A percentile compares a stretch with the other conserved stretches of the same genome.
phyloP scores from a whole-genome alignment of 208 protist genomes.

The Porcisia deanei region DNA sequence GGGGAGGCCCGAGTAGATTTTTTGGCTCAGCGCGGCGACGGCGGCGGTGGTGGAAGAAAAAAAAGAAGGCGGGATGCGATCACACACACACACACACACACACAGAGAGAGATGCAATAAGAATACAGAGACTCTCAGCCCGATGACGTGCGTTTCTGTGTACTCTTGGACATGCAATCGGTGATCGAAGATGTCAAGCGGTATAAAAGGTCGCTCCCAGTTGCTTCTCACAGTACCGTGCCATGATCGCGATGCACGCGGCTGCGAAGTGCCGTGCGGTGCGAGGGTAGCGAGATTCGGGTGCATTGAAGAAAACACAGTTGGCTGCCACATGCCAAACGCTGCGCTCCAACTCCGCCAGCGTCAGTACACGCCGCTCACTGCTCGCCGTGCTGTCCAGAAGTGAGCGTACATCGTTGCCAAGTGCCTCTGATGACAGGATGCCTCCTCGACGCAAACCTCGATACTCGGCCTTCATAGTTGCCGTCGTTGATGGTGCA shows the following conservation, averaged over 20 bases:
- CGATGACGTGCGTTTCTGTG: neutral
- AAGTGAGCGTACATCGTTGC: neutral
- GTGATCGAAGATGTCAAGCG: neutral
- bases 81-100: neutral
- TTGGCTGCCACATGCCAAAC: constrained; percentile 84
- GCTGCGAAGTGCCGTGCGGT: constrained; percentile 63
- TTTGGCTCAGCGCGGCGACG: neutral
- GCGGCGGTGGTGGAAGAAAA: neutral
- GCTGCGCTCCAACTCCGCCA: constrained; percentile 71
- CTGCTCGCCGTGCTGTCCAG: constrained; percentile 21
- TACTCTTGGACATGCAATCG: neutral
- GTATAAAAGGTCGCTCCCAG: constrained; percentile 17
- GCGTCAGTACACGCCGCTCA: constrained; percentile 38
- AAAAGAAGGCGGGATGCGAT: too few relatives aligned
- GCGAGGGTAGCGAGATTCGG: constrained; percentile 71
- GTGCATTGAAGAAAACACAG: constrained; percentile 85
- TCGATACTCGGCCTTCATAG: constrained; percentile 4
- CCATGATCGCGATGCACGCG: constrained; percentile 55
- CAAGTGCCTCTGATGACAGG: neutral
- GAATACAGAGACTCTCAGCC: neutral
- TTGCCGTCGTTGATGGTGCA: neutral
- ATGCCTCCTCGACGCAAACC: constrained; percentile 4
- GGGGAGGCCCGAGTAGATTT: neutral
- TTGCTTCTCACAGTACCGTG: constrained; percentile 70
- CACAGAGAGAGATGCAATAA: constrained; percentile 11